Percentiles rank a stretch among this genome's conserved stretches.
These are phyloP conservation scores for Xerocomus spinulosus DNA, from an alignment of 768 basidiomycete species.

Conservation along the genomic window DNA sequence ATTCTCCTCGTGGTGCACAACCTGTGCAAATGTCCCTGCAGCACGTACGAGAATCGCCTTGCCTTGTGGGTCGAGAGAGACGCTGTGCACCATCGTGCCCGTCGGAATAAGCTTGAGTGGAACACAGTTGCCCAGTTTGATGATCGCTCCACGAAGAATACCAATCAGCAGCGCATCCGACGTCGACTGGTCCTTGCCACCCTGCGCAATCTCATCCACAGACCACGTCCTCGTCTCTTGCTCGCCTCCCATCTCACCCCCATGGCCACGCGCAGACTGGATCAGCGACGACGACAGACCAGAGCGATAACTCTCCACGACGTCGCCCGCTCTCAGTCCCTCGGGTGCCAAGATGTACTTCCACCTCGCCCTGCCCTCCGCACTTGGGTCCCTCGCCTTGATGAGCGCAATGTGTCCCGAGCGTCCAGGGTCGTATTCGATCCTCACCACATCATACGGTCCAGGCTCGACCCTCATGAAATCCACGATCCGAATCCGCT, in stretches of 20 bases:
- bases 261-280: constrained; percentile 37
- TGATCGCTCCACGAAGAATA: constrained; percentile 73
- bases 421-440: constrained; percentile 95
- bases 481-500: constrained; percentile 82
- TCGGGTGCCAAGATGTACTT: constrained; percentile 93
- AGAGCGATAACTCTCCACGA: constrained; percentile 77
- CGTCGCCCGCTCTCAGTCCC: constrained; percentile 82
- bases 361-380: constrained; percentile 58
- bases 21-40: constrained; percentile 81
- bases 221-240: constrained; percentile 10
- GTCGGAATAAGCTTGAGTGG: constrained; percentile 87
- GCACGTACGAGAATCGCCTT: constrained; percentile 82
- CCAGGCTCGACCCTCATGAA: constrained; percentile 77
- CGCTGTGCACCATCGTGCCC: constrained; percentile 85
- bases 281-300: constrained; percentile 74
- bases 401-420: constrained; percentile 93
- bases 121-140: constrained; percentile 91
- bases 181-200: constrained; percentile 32
- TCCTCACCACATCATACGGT: constrained; percentile 82
- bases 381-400: constrained; percentile 51
- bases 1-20: constrained; percentile 71
- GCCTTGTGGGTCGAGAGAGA: constrained; percentile 71
- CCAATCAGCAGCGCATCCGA: constrained; percentile 72
- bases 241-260: constrained; percentile 1
- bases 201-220: constrained; percentile 22